Base-by-base conservation (phyloP, 306 rosid genomes). In the Purshia tridentata region DNA sequence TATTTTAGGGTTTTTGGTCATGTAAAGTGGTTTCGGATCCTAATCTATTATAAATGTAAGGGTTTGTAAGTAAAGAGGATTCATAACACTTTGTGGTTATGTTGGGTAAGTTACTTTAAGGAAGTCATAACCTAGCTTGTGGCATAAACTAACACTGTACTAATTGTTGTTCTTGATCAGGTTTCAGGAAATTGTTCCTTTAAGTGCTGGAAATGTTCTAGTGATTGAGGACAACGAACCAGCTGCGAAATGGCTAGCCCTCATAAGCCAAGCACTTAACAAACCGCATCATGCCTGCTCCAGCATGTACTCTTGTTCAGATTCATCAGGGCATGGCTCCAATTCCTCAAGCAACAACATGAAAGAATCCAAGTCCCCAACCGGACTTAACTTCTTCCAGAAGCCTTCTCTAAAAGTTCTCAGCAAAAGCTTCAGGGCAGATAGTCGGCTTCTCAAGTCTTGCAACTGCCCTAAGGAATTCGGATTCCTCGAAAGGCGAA, bases 171-270 rank as follows among this genome's bases (percentile, higher is more conserved):
- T 75, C 6, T 58, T 46, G 0, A 40, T 67, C 79, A 93, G 97
- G 76, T 93, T 93, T 85, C 98, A 91, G 71, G 98, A 93, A 85
- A 91, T 93, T 40, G 98, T 93, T 64, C 98, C 98, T 39, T 78
- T 93, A 6, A 93, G 92, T 70, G 94, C 98, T 1, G 97, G 98
- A 54, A 93, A 93, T 50, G 92, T 93, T 54, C 54, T 93, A 19
- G 98, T 89, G 60, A 86, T 86, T 4, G 97, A 93, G 82, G 98
- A 93, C 87, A 91, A 91, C 63, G 98, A 93, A 77, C 98, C 98
- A 1, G 98, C 98, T 7, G 94, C 84, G 16, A 93, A 89, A 77
- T 93, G 98, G 98, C 65, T 93, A 9, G 67, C 82, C 37, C 83
- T 93, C 6, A 91, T 91, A 84, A 81, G 79, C 72, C 89, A 89